These are phyloP conservation scores for Choanephora cucurbitarum DNA, from an alignment of 371 early-diverging fungal species.

Conservation along the genomic window DNA sequence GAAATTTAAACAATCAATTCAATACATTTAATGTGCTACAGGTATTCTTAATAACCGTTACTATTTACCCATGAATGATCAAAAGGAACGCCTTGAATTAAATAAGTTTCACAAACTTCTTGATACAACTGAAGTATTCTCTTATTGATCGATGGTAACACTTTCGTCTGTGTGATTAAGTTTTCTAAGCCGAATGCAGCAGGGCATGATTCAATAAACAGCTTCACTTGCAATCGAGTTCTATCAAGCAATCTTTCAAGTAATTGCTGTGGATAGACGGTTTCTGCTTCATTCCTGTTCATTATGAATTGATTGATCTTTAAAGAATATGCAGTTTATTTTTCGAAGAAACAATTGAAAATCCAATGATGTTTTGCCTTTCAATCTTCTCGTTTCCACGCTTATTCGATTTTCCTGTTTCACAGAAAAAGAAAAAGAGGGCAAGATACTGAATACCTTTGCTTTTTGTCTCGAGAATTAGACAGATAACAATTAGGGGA, in stretches of 20 bases:
- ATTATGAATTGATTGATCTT: constrained; percentile 12
- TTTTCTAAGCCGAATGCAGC: constrained; percentile 42
- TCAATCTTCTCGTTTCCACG: too few relatives aligned
- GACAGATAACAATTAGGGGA: background rate
- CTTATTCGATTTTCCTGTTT: too few relatives aligned
- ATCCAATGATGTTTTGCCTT: too few relatives aligned
- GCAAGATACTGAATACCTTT: too few relatives aligned
- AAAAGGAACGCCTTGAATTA: constrained; percentile 33
- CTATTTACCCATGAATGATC: constrained; percentile 47
- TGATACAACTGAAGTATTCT: constrained; percentile 35
- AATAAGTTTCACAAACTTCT: constrained; percentile 40
- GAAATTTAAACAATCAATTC: constrained; percentile 1
- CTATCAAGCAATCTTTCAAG: constrained; percentile 37
- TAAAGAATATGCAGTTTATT: background rate
- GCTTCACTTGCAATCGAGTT: constrained; percentile 33
- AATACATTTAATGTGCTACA: background rate
- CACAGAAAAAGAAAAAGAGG: too few relatives aligned
- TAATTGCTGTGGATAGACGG: constrained; percentile 30
- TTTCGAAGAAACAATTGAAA: too few relatives aligned
- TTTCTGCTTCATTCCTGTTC: constrained; percentile 26
- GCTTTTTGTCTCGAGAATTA: background rate
- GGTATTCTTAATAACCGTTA: too few relatives aligned
- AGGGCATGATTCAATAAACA: constrained; percentile 40
- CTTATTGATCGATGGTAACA: constrained; percentile 26
- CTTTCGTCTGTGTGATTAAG: constrained; percentile 29